Percentiles rank a stretch among this genome's conserved stretches.
These are phyloP conservation scores for Eustoma russellianum DNA, from an alignment of 257 asterid species.

Conservation along the genomic window DNA sequence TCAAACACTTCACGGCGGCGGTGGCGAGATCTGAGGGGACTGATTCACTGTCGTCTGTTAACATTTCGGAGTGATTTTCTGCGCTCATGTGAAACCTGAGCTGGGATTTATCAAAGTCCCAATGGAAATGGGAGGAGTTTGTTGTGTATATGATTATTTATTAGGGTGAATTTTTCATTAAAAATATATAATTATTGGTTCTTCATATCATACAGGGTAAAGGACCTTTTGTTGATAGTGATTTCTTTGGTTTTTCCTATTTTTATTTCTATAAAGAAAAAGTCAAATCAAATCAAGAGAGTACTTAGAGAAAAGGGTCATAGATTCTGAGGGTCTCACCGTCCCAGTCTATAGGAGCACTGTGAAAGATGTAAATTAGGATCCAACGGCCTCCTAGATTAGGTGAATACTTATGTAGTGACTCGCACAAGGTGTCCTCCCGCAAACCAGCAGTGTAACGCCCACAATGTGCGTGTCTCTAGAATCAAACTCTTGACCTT, in stretches of 20 bases:
- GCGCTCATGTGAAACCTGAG: conserved; percentile 22
- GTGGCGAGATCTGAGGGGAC: conserved; percentile 24
- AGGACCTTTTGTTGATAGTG: conserved; percentile 8
- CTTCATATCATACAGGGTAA: conserved; percentile 8
- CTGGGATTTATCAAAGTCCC: background rate
- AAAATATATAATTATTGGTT: background rate
- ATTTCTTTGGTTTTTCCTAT: background rate
- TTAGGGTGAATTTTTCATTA: no score
- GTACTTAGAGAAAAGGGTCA: background rate
- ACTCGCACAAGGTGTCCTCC: no score
- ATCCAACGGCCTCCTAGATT: no score
- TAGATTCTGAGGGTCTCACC: no score
- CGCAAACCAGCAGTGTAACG: no score
- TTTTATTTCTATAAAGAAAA: background rate
- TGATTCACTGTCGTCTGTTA: conserved; percentile 27
- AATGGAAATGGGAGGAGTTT: no score
- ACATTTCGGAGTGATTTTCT: conserved; percentile 36
- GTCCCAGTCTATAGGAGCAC: no score
- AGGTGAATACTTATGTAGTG: no score
- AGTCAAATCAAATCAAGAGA: background rate
- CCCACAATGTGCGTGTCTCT: no score
- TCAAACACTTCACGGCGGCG: conserved; percentile 12
- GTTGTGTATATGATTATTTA: no score
- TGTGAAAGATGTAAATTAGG: no score
- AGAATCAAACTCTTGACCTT: no score